These are phyloP conservation scores for Lachnellula occidentalis DNA, from an alignment of 2,329 filamentous ascomycete species.

Conservation along the genomic window DNA sequence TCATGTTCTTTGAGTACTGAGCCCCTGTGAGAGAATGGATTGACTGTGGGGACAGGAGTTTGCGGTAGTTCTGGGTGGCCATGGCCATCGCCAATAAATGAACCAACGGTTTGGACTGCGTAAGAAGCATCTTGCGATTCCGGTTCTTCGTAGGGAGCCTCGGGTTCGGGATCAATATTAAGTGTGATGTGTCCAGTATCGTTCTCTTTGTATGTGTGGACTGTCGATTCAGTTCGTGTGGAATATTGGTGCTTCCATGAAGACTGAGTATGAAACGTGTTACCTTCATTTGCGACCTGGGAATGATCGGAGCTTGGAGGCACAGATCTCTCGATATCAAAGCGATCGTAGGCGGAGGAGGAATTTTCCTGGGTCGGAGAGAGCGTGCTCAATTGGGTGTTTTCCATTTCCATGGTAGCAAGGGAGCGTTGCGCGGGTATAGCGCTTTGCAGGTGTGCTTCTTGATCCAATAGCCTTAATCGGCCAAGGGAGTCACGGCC, in stretches of 20 bases:
- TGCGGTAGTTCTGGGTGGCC: constrained; percentile 13
- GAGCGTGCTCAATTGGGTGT: constrained; percentile 23
- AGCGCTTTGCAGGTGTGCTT: neutral
- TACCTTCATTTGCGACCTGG: neutral
- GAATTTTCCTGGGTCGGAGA: constrained; percentile 28
- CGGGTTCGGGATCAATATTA: constrained; percentile 7
- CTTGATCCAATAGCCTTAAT: neutral
- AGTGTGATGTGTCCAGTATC: constrained; percentile 26
- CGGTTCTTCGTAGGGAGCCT: constrained; percentile 4
- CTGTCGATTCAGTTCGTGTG: constrained; percentile 21
- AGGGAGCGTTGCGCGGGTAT: constrained; percentile 5
- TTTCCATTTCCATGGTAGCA: neutral
- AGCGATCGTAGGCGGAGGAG: constrained; percentile 24
- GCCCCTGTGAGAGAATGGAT: constrained; percentile 28
- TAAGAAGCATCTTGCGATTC: constrained; percentile 23
- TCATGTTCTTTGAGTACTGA: constrained; percentile 26
- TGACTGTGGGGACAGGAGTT: constrained; percentile 26
- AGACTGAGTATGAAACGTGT: neutral
- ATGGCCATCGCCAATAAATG: neutral
- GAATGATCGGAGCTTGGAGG: neutral
- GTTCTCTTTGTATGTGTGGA: constrained; percentile 24
- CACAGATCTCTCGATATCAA: constrained; percentile 7
- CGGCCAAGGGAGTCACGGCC: neutral
- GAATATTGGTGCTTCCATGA: constrained; percentile 11
- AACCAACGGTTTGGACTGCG: neutral